These are phyloP conservation scores for Arachis monticola DNA, from an alignment of 331 rosid genomes.

Conservation along the genomic window DNA sequence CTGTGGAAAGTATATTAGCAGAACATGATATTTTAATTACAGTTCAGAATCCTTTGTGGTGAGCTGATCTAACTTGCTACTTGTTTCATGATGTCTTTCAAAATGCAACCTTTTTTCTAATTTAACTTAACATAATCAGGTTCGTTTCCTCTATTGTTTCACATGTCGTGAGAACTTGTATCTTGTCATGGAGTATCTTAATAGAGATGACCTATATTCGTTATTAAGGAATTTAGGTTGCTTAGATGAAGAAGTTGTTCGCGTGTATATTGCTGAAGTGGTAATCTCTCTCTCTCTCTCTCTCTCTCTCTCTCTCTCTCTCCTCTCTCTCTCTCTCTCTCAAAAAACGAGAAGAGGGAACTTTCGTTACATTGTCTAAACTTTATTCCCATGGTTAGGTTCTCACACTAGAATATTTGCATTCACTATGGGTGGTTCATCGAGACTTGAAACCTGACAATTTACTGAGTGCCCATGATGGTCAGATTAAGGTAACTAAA, in stretches of 20 bases:
- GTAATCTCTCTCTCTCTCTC: constrained; percentile 46
- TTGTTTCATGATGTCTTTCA: constrained; percentile 34
- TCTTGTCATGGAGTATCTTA: constrained; percentile 98
- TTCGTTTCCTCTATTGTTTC: constrained; percentile 98
- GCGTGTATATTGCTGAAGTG: constrained; percentile 98
- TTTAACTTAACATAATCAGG: constrained; percentile 59
- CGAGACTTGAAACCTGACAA: constrained; percentile 99
- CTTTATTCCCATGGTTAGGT: constrained; percentile 60
- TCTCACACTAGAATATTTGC: constrained; percentile 96
- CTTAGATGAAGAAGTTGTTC: constrained; percentile 92
- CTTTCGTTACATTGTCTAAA: constrained; percentile 14
- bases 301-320: neutral
- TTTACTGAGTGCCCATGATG: constrained; percentile 94
- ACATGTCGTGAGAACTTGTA: constrained; percentile 95
- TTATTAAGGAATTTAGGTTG: constrained; percentile 96
- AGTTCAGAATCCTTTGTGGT: constrained; percentile 99
- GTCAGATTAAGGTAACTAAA: constrained; percentile 87
- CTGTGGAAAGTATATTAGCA: constrained; percentile 98
- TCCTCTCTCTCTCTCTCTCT: too few relatives aligned
- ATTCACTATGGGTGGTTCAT: constrained; percentile 89
- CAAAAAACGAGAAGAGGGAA: constrained; percentile 14
- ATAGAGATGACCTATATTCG: constrained; percentile 97
- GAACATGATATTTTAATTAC: constrained; percentile 98
- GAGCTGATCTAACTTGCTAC: constrained; percentile 60
- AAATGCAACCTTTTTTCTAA: constrained; percentile 39